Evolutionary conservation across 768 basidiomycete species (phyloP).

Genomic region (Kwoniella botswanensis): DNA sequence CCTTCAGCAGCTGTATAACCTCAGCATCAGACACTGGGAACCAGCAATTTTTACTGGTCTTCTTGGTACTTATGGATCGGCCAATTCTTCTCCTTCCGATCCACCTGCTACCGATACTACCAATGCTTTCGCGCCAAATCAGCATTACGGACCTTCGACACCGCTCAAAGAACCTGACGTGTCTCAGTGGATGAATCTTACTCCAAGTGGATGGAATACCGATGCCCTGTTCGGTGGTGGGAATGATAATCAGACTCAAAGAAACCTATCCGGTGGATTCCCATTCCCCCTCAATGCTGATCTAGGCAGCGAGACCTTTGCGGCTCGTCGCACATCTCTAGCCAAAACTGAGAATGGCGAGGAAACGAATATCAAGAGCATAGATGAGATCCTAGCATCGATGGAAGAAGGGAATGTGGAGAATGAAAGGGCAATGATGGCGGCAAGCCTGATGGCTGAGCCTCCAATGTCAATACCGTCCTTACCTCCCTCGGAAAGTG

Average conservation of each 20-base stretch:
- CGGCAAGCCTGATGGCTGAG: constrained; percentile 14
- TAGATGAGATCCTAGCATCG: constrained; percentile 43
- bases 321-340: constrained; percentile 16
- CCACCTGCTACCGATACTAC: constrained; percentile 1
- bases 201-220: constrained; percentile 40
- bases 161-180: constrained; percentile 43
- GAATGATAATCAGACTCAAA: not conserved
- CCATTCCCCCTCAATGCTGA: constrained; percentile 22
- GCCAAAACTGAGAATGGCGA: constrained; percentile 14
- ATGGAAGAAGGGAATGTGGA: constrained; percentile 47
- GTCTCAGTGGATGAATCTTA: constrained; percentile 46
- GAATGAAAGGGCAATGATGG: constrained; percentile 23
- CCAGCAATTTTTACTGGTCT: constrained; percentile 48
- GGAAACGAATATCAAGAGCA: constrained; percentile 23
- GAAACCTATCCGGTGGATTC: constrained; percentile 10
- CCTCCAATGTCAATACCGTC: not conserved
- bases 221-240: constrained; percentile 12
- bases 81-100: not conserved
- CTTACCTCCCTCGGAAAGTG: not conserved
- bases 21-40: constrained; percentile 50
- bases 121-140: constrained; percentile 11
- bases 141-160: constrained; percentile 34
- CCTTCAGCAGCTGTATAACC: constrained; percentile 48
- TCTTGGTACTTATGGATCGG: constrained; percentile 30
- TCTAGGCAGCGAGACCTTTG: constrained; percentile 2